These are phyloP conservation scores for Phyllosticta citrichinensis DNA, from an alignment of 2,329 filamentous ascomycete genomes.

Conservation along the genomic window DNA sequence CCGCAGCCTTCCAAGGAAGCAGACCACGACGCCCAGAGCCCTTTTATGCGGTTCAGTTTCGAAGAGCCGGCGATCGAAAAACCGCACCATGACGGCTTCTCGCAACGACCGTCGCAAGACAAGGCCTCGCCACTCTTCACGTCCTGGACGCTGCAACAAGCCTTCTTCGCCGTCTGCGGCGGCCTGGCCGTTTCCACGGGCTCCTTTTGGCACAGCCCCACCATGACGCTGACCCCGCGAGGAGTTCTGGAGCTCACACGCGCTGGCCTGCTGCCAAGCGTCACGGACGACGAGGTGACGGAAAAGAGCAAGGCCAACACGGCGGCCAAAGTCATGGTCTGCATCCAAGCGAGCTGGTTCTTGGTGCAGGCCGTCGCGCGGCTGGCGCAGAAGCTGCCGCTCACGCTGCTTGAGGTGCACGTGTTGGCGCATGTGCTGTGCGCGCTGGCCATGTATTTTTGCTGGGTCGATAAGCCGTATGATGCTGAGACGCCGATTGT, in stretches of 20 bases:
- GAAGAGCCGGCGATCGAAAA: no score
- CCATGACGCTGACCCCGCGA: constrained; percentile 15
- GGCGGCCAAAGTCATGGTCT: constrained; percentile 20
- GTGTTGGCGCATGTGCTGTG: constrained; percentile 27
- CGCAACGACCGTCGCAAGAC: no score
- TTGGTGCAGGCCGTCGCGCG: constrained; percentile 26
- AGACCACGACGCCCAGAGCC: no score
- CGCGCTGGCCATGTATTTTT: constrained; percentile 22
- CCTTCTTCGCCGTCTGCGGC: constrained; percentile 17
- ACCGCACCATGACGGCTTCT: no score
- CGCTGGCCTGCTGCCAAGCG: constrained; percentile 13
- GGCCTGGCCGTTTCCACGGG: constrained; percentile 15
- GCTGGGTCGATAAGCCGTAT: constrained; percentile 28
- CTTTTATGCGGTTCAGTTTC: no score
- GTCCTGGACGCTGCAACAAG: constrained; percentile 10
- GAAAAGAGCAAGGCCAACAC: constrained; percentile 19
- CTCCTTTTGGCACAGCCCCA: no score
- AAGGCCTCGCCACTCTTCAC: no score
- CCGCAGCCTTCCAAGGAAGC: no score
- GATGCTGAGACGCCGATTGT: constrained; percentile 15
- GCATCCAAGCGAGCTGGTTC: constrained; percentile 33
- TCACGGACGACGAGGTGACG: constrained; percentile 3
- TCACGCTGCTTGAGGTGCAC: constrained; percentile 30
- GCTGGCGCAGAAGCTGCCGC: constrained; percentile 21
- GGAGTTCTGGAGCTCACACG: constrained; percentile 14